A percentile compares a stretch with the other conserved stretches of the same genome.
Conservation (phyloP, 768 basidiomycete genomes). For the Stropharia rugosoannulata region DNA sequence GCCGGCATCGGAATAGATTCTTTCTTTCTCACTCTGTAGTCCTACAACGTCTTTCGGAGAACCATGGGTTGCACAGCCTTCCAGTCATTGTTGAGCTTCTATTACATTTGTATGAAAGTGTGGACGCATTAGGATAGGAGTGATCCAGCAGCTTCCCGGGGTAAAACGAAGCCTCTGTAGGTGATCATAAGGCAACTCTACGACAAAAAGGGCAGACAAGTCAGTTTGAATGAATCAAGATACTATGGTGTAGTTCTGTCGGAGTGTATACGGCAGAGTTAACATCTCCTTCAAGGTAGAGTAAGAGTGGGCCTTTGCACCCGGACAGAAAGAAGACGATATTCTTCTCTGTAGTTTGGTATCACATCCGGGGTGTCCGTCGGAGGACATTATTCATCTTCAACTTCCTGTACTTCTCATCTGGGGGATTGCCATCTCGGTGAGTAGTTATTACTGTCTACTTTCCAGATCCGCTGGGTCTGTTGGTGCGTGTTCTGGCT, state of each 20-base stretch:
- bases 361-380: too few relatives aligned
- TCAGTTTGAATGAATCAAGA: conserved; percentile 9
- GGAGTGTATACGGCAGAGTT: too few relatives aligned
- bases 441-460: conserved; percentile 9
- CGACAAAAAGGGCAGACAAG: neutral
- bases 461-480: conserved; percentile 15
- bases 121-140: conserved; percentile 7
- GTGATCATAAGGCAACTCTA: conserved; percentile 9
- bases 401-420: too few relatives aligned
- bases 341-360: too few relatives aligned
- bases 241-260: conserved; percentile 2
- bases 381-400: too few relatives aligned
- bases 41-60: conserved; percentile 13
- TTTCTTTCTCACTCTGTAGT: conserved; percentile 10
- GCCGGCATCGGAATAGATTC: conserved; percentile 4
- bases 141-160: conserved; percentile 12
- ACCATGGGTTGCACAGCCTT: conserved; percentile 13
- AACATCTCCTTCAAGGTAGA: too few relatives aligned
- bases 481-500: conserved; percentile 11
- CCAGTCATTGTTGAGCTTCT: conserved; percentile 5
- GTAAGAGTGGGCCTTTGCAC: too few relatives aligned
- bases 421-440: neutral
- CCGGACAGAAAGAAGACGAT: too few relatives aligned
- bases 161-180: conserved; percentile 7
- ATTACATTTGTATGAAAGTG: conserved; percentile 9